Base-by-base conservation (phyloP, 2,329 filamentous ascomycete genomes). In the Trichoderma sp. region DNA sequence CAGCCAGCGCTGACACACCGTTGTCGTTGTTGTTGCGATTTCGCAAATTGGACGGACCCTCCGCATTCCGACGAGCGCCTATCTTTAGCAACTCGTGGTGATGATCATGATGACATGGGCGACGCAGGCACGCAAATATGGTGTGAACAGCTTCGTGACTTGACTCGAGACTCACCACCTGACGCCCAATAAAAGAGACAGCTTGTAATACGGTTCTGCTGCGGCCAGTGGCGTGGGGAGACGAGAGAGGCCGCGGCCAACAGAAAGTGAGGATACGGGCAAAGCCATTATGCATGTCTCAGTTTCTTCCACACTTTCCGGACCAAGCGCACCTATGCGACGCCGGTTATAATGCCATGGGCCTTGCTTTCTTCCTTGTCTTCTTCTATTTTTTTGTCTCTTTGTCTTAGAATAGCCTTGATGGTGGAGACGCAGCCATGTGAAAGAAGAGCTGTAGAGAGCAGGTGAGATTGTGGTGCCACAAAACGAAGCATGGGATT, bases 231-330 rank as follows among this genome's bases (percentile, higher is more conserved):
- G 62, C 70, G 70, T 70, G 36, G 67, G 58, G 11, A 62, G 56
- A 61, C 30, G 64, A 56, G 53, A 67, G 71, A 62, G 53, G 12
- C 26, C 67, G 70, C 8, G 62, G 62, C 70, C 60, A 71, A 69
- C 73, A 72, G 72, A 64, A 53, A 74, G 47, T 60, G 73, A 70
- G 68, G 65, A 71, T 65, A 61, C 60, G 70, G 68, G 67, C 72
- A 70, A 74, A 73, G 75, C 73, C 73, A 73, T 75, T 68, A 74
- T 75, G 76, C 64, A 65, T 77, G 76, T 78, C 76, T 78, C 76
- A 77, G 64, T 74, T 75, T 71, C 63, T 65, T 73, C 72, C 73
- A 71, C 62, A 30, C 72, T 51, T 24, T 60, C 47, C 69, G 65
- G 71, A 36, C 24, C 43, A 32, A 72, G 65, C 71, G 71, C 71